Evolutionary conservation across 805 yeast species (phyloP).

Genomic region (Sugiyamaella lignohabitans): DNA sequence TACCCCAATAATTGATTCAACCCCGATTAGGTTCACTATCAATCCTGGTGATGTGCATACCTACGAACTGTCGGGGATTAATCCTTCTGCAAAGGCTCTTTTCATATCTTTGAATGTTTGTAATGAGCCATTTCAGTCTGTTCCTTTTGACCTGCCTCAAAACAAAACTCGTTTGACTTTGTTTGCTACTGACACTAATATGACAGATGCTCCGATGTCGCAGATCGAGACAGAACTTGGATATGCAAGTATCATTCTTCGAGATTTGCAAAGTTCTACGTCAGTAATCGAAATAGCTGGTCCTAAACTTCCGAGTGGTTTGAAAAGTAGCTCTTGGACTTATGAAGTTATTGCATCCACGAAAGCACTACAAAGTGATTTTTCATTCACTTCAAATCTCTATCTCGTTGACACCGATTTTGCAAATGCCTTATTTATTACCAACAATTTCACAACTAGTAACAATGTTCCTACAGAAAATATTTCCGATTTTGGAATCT

Average conservation of each 20-base stretch:
- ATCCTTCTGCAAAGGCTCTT: conserved; percentile 22
- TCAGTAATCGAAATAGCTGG: conserved; percentile 15
- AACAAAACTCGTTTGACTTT: conserved; percentile 6
- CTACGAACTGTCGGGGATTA: conserved; percentile 15
- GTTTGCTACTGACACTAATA: conserved; percentile 23
- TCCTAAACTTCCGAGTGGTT: conserved; percentile 6
- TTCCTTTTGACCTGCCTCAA: conserved; percentile 15
- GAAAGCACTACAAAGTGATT: conserved; percentile 10
- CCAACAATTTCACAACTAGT: conserved; percentile 42
- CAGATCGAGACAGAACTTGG: conserved; percentile 23
- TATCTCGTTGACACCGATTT: conserved; percentile 64
- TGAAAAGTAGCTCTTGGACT: conserved; percentile 38
- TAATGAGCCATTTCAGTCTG: conserved; percentile 22
- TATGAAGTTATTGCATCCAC: conserved; percentile 54
- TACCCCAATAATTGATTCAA: conserved; percentile 23
- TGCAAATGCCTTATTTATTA: conserved; percentile 56
- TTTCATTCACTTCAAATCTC: conserved; percentile 17
- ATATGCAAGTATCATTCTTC: conserved; percentile 24
- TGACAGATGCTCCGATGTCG: conserved; percentile 19
- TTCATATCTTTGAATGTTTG: conserved; percentile 35
- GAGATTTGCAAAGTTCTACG: conserved; percentile 12
- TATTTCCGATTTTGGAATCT: conserved; percentile 18
- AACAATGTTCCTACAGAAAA: conserved; percentile 7
- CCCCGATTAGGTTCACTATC: conserved; percentile 25
- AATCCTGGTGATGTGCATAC: conserved; percentile 30